phyloP scores from a whole-genome alignment of 2,329 filamentous ascomycete genomes.

The Fusarium beomiforme region DNA sequence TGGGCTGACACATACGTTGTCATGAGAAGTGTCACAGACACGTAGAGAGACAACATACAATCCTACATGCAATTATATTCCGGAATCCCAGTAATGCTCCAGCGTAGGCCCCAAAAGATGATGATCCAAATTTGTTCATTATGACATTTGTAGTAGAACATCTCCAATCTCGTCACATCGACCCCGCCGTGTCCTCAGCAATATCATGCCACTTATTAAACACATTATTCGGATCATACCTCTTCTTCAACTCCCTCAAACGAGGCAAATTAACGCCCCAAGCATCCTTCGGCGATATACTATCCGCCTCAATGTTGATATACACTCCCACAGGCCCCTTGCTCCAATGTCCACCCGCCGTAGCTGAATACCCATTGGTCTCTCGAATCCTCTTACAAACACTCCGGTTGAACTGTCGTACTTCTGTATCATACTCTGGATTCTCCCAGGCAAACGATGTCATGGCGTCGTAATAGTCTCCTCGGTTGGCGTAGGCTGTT shows the following conservation, averaged over 20 bases:
- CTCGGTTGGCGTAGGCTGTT: constrained; percentile 58
- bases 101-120: no score
- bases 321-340: constrained; percentile 43
- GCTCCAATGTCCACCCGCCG: constrained; percentile 15
- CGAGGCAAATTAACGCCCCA: constrained; percentile 47
- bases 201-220: constrained; percentile 48
- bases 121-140: no score
- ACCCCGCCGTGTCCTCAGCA: not conserved
- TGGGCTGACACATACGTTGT: no score
- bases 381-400: constrained; percentile 42
- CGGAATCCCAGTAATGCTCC: no score
- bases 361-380: constrained; percentile 38
- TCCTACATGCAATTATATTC: not conserved
- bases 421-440: constrained; percentile 47
- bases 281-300: constrained; percentile 39
- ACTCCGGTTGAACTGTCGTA: constrained; percentile 52
- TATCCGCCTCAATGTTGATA: constrained; percentile 45
- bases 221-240: constrained; percentile 48
- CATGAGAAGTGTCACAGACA: not conserved
- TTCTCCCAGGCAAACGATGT: constrained; percentile 54
- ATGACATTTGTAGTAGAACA: fast-evolving
- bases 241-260: constrained; percentile 47
- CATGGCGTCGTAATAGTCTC: constrained; percentile 55
- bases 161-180: not conserved
- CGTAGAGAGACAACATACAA: fast-evolving